Evolutionary conservation across 768 basidiomycete genomes (phyloP).

Genomic region (Pleurotus giganteus): DNA sequence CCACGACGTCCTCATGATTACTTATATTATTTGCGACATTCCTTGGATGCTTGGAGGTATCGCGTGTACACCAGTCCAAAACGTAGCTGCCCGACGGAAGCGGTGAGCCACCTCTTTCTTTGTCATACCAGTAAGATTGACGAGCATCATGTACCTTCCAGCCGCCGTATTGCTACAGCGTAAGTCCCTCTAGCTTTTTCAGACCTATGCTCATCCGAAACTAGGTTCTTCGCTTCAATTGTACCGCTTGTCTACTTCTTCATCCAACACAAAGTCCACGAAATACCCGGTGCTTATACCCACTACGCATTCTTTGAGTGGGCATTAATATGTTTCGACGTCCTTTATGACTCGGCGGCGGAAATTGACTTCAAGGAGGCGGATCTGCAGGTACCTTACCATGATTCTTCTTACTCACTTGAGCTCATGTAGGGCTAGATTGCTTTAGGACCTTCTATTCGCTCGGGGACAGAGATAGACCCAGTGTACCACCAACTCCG

Average conservation of each 20-base stretch:
- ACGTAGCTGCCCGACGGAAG: slow-evolving; percentile 40
- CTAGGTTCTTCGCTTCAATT: slow-evolving; percentile 69
- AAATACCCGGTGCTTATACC: slow-evolving; percentile 85
- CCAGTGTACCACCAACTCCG: slow-evolving; percentile 45
- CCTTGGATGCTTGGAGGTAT: slow-evolving; percentile 88
- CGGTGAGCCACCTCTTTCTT: slow-evolving; percentile 38
- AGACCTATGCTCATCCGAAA: background rate
- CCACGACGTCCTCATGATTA: slow-evolving; percentile 87
- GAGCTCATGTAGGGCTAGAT: slow-evolving; percentile 11
- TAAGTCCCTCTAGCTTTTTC: slow-evolving; percentile 23
- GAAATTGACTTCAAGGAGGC: slow-evolving; percentile 56
- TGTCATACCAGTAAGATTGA: background rate
- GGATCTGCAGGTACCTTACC: slow-evolving; percentile 46
- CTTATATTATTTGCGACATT: slow-evolving; percentile 78
- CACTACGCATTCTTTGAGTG: slow-evolving; percentile 87
- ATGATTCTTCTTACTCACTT: background rate
- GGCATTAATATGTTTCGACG: slow-evolving; percentile 72
- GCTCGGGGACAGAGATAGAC: slow-evolving; percentile 18
- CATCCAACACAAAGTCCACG: slow-evolving; percentile 79
- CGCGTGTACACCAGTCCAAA: slow-evolving; percentile 44
- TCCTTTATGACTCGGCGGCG: slow-evolving; percentile 69
- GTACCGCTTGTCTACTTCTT: slow-evolving; percentile 82
- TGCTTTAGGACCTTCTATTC: slow-evolving; percentile 14
- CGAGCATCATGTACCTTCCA: slow-evolving; percentile 25
- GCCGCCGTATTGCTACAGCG: slow-evolving; percentile 53